Evolutionary conservation across 768 basidiomycete species (phyloP), one percentile per base, ranked within the genome.

Genomic region (Cyathus striatus): DNA sequence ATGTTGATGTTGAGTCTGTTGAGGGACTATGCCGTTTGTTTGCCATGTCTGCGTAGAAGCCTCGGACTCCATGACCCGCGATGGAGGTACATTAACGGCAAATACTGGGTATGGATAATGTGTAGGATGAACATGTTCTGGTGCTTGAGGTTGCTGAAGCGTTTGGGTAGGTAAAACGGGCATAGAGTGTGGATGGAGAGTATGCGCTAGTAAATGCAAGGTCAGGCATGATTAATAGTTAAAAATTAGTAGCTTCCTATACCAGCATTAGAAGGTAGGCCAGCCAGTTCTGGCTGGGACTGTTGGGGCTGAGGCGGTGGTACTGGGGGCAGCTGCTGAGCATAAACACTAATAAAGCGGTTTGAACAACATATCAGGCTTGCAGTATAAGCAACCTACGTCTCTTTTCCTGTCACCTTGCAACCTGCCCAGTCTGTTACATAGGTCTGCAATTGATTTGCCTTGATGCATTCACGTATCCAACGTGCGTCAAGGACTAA

Each of bases 391-490:
- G 16, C 18, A n/a, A 64, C 74, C 25, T 62, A 91, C 88, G 68
- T 63, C 62, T 91, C 87, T 14, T 68, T 71, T 18, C 88, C 89
- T 16, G 76, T 81, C 16, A 92, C 78, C 65, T 86, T 90, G 52
- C 86, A 91, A 20, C 79, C 85, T 9, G 83, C 87, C 78, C 84
- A 92, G 52, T 87, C 81, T 44, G 69, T 78, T 39, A 78, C 74
- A 54, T 83, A 90, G 0, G 85, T 87, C 58, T 87, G 84, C 24
- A 92, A 69, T 35, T 75, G 72, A 40, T 78, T 75, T 5, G 73
- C 64, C 51, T 81, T 78, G 52, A 92, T 70, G 52, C 90, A 92
- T 55, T 88, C 84, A 38, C 76, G 73, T 17, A 89, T 73, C 90
- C 90, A 92, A 36, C 76, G 75, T 4, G 77, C 73, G 52, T 79